These are phyloP conservation scores for Aspergillus panamensis DNA, from an alignment of 495 filamentous ascomycete species.

Conservation along the genomic window DNA sequence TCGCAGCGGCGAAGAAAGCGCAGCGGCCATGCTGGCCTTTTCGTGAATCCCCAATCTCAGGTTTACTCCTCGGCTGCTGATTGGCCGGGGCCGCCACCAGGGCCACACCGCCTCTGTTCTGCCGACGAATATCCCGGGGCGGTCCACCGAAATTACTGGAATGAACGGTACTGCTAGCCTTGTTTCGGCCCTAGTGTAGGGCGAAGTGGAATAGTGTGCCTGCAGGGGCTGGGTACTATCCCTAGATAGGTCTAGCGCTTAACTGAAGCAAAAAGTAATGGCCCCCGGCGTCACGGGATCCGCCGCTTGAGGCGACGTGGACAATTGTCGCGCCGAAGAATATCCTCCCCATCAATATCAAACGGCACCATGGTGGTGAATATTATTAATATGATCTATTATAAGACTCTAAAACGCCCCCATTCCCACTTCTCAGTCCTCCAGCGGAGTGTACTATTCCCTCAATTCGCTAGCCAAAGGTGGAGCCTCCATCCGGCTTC, in stretches of 20 bases:
- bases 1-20: conserved; percentile 24
- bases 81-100: conserved; percentile 28
- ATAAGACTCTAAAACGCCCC: background rate
- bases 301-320: conserved; percentile 5
- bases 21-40: conserved; percentile 51
- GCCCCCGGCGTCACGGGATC: background rate
- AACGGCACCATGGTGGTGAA: too few relatives aligned
- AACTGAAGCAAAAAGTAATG: background rate
- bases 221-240: conserved; percentile 3
- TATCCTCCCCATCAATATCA: background rate
- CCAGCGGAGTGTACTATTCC: background rate
- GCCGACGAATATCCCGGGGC: conserved; percentile 7
- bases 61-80: conserved; percentile 41
- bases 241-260: conserved; percentile 4
- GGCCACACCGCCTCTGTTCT: conserved; percentile 30
- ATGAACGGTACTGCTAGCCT: conserved; percentile 6
- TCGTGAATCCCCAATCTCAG: conserved; percentile 30
- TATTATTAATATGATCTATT: too few relatives aligned
- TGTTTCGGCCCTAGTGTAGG: background rate
- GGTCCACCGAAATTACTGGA: conserved; percentile 30
- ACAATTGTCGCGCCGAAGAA: background rate
- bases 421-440: background rate
- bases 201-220: conserved; percentile 11
- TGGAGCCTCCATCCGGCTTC: background rate
- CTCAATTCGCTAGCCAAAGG: background rate